Percentiles rank a stretch among this genome's conserved stretches.
Evolutionary conservation across 2,329 filamentous ascomycete species (phyloP).

Genomic region (Ceratocystis albifundus): DNA sequence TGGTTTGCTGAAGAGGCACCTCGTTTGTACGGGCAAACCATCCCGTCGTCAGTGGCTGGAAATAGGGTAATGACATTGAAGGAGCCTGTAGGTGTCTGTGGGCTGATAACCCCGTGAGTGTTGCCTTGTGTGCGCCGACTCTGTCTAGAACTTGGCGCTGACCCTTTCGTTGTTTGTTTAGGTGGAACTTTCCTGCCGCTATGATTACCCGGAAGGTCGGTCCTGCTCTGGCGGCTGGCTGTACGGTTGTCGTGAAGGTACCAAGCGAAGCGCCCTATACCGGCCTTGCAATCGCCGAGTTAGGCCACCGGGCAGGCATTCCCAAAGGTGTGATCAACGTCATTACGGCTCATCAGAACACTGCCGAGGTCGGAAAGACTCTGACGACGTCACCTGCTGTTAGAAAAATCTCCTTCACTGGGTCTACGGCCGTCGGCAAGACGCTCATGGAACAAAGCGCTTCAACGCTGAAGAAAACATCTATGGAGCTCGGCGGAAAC

Average conservation of each 20-base stretch:
- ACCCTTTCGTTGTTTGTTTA: slow-evolving; percentile 25
- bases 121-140: neutral
- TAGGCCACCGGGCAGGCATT: slow-evolving; percentile 76
- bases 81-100: slow-evolving; percentile 75
- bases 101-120: slow-evolving; percentile 59
- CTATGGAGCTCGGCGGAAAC: slow-evolving; percentile 88
- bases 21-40: slow-evolving; percentile 60
- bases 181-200: slow-evolving; percentile 74
- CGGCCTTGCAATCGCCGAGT: slow-evolving; percentile 73
- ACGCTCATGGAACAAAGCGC: slow-evolving; percentile 83
- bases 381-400: slow-evolving; percentile 61
- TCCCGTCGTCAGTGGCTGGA: slow-evolving; percentile 55
- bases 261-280: slow-evolving; percentile 90
- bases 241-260: slow-evolving; percentile 84
- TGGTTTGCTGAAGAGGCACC: slow-evolving; percentile 76
- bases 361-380: slow-evolving; percentile 61
- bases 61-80: slow-evolving; percentile 70
- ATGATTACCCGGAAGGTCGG: slow-evolving; percentile 63
- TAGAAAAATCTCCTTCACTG: slow-evolving; percentile 90
- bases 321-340: slow-evolving; percentile 87
- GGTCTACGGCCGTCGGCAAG: slow-evolving; percentile 57
- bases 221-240: slow-evolving; percentile 80
- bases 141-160: neutral
- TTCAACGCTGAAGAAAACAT: slow-evolving; percentile 68
- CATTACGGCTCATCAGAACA: slow-evolving; percentile 69